Evolutionary conservation across 768 basidiomycete species (phyloP), one percentile per base, ranked within the genome.

Genomic region (Thelephora aurantiotincta): DNA sequence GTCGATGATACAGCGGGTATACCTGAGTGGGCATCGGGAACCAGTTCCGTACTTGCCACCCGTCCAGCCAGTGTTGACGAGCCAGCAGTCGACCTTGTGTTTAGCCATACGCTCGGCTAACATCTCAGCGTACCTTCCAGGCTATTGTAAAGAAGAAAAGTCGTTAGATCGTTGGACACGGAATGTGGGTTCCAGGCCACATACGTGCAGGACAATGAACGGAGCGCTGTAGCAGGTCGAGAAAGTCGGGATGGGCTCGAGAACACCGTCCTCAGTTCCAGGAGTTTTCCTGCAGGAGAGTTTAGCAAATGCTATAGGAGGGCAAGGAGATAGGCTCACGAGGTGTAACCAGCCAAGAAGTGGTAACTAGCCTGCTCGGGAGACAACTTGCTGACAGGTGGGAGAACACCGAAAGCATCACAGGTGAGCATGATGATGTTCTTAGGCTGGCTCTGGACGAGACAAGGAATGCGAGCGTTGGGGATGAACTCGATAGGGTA

Each of bases 21-120:
- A 90, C 61, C 86, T 87, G 68, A 99, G 82, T 16, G 94, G 84
- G 78, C 94, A 99, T 53, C 94, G 88, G 68, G 86, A 88, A 55
- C 93, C 94, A 13, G 70, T 69, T 43, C 94, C 94, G 63, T 79
- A 99, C 65, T 89, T 90, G 63, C 94, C 94, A 48, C 88, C 83
- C 46, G 88, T 84, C 89, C 89, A 93, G 52, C 88, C 94, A 2
- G 94, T 99, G 82, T 99, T 98, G 78, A 99, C 86, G 60, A 98
- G 74, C 90, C 91, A 99, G 72, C 93, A 96, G 65, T 91, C 67
- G 56, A 92, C 91, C 48, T 87, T 75, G 70, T 86, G 73, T 65
- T 80, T 77, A 49, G 80, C 67, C 93, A 99, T 98, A 58, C 86
- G 80, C 55, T 89, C 82, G 0, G 94, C 91, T 55, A 99, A 74